These are phyloP conservation scores for Ilex paraguariensis DNA, from an alignment of 305 asterid genomes.

Conservation along the genomic window DNA sequence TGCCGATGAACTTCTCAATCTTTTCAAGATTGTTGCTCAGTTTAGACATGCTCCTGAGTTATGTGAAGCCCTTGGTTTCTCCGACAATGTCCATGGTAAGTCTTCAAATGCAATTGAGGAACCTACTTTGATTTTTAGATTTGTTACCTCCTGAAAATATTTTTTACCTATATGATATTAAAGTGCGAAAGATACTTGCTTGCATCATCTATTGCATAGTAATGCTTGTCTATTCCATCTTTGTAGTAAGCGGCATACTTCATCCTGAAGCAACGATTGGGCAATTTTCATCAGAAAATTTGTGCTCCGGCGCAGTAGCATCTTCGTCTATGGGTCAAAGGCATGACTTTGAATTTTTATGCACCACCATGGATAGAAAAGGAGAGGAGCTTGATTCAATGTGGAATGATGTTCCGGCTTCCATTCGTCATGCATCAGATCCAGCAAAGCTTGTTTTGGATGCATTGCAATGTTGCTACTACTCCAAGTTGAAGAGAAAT, in stretches of 20 bases:
- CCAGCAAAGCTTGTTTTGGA: constrained; percentile 24
- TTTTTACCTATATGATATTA: background rate
- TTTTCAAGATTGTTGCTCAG: constrained; percentile 20
- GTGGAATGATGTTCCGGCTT: constrained; percentile 10
- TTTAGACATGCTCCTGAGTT: constrained; percentile 25
- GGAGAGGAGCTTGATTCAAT: background rate
- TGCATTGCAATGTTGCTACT: constrained; percentile 11
- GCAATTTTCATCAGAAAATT: background rate
- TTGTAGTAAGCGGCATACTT: background rate
- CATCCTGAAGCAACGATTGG: background rate
- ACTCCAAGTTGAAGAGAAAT: constrained; percentile 1
- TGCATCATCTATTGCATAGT: background rate
- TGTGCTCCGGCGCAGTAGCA: background rate
- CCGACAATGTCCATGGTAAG: constrained; percentile 34
- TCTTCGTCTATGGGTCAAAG: no score
- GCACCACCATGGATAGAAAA: background rate
- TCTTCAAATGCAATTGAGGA: background rate
- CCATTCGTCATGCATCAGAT: constrained; percentile 10
- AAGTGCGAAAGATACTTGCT: background rate
- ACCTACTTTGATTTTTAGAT: background rate
- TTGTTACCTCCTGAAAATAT: background rate
- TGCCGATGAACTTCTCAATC: constrained; percentile 28
- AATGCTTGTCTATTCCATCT: background rate
- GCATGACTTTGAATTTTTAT: no score
- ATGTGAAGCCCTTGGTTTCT: constrained; percentile 32